These are phyloP conservation scores for Tubosaeta sp. DNA, from an alignment of 768 basidiomycete species.

Conservation along the genomic window DNA sequence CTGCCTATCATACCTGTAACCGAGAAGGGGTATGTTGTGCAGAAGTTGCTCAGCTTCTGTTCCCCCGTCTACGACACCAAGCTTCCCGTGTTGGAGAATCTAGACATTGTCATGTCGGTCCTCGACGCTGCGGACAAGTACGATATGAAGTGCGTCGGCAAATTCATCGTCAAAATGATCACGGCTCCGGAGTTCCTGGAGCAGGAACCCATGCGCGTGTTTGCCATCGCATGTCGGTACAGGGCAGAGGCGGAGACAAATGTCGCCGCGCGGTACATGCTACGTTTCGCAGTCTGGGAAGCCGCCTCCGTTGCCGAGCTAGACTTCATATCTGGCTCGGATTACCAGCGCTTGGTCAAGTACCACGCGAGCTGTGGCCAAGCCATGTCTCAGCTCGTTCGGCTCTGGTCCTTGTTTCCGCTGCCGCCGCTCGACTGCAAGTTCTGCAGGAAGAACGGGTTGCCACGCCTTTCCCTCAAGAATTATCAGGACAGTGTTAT, in stretches of 20 bases:
- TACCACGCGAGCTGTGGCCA: slow-evolving; percentile 33
- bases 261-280: slow-evolving; percentile 35
- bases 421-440: slow-evolving; percentile 32
- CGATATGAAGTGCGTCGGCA: slow-evolving; percentile 44
- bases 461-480: slow-evolving; percentile 30
- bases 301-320: slow-evolving; percentile 33
- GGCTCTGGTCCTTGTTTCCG: slow-evolving; percentile 30
- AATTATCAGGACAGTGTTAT: slow-evolving; percentile 33
- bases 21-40: slow-evolving; percentile 41
- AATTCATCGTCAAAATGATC: slow-evolving; percentile 31
- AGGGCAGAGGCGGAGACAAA: slow-evolving; percentile 32
- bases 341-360: slow-evolving; percentile 34
- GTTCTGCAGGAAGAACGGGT: slow-evolving; percentile 32
- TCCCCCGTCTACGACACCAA: slow-evolving; percentile 42
- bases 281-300: slow-evolving; percentile 34
- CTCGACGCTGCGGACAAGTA: slow-evolving; percentile 47
- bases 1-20: slow-evolving; percentile 45
- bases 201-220: slow-evolving; percentile 34
- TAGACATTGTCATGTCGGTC: slow-evolving; percentile 40
- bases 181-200: slow-evolving; percentile 30
- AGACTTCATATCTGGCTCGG: slow-evolving; percentile 34
- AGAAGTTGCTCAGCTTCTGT: slow-evolving; percentile 43
- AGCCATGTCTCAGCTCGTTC: slow-evolving; percentile 31
- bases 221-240: slow-evolving; percentile 36
- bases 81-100: slow-evolving; percentile 31